phyloP scores from a whole-genome alignment of 306 rosid species.

The Bauhinia variegata region DNA sequence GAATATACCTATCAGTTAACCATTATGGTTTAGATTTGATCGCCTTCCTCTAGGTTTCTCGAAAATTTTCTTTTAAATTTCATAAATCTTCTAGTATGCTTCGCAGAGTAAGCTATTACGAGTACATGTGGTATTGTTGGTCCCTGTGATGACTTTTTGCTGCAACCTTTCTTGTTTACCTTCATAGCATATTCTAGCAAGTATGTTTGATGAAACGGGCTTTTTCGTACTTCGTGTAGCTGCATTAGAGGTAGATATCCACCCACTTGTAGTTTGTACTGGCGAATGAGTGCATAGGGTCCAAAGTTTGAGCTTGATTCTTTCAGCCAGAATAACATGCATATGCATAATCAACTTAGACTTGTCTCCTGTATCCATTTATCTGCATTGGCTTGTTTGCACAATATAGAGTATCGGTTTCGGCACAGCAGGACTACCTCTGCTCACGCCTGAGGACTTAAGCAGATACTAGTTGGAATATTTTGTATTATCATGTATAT shows the following conservation, averaged over 20 bases:
- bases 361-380: no score
- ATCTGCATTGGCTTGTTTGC: conserved; percentile 32
- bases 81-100: conserved; percentile 47
- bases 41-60: conserved; percentile 22
- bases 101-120: conserved; percentile 51
- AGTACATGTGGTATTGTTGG: conserved; percentile 27
- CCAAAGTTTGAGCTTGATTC: conserved; percentile 32
- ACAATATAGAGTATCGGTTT: conserved; percentile 13
- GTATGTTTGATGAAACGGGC: conserved; percentile 14
- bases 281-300: conserved; percentile 22
- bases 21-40: conserved; percentile 20
- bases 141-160: conserved; percentile 22
- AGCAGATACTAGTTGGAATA: conserved; percentile 12
- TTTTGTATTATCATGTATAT: background rate
- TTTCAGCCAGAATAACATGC: conserved; percentile 18
- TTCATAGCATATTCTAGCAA: conserved; percentile 10
- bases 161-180: conserved; percentile 6
- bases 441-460: conserved; percentile 23
- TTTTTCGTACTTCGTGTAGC: conserved; percentile 23
- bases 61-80: conserved; percentile 6
- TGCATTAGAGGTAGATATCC: background rate
- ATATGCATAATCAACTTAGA: no score
- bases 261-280: conserved; percentile 9
- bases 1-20: conserved; percentile 33
- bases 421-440: conserved; percentile 18